A percentile compares a stretch with the other conserved stretches of the same genome.
Conservation (phyloP, 164 flowering plant genomes). For the Aristolochia contorta region DNA sequence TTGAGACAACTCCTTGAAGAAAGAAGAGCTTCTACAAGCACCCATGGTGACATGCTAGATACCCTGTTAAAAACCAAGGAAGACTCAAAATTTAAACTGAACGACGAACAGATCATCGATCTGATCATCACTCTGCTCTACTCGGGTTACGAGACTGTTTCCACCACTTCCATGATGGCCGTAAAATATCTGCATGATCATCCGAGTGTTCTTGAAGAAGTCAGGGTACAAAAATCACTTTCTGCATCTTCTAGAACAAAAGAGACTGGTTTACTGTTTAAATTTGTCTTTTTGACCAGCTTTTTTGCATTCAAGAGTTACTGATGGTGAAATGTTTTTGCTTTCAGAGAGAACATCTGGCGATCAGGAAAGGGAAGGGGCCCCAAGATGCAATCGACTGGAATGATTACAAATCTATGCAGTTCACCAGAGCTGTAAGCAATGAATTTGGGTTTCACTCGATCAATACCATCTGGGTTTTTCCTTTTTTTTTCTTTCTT, state of each 20-base stretch:
- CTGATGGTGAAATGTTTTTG: no score
- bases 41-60: constrained; percentile 45
- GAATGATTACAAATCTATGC: constrained; percentile 44
- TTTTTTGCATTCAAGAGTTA: no score
- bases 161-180: constrained; percentile 71
- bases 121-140: constrained; percentile 49
- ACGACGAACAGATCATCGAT: constrained; percentile 55
- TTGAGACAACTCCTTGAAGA: constrained; percentile 32
- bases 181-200: constrained; percentile 67
- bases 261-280: not conserved
- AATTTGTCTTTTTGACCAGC: not conserved
- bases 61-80: constrained; percentile 34
- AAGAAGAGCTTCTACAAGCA: constrained; percentile 35
- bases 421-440: constrained; percentile 42
- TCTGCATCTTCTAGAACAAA: not conserved
- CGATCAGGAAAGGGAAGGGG: constrained; percentile 26
- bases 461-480: not conserved
- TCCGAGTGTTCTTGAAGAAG: constrained; percentile 49
- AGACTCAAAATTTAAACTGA: constrained; percentile 24
- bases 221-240: constrained; percentile 34
- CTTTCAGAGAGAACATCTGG: constrained; percentile 37
- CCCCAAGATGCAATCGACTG: constrained; percentile 31
- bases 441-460: not conserved
- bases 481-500: not conserved
- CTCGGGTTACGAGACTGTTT: constrained; percentile 72